These are phyloP conservation scores for Helenozyma rhizophorensis DNA, from an alignment of 805 yeast genomes.

Conservation along the genomic window DNA sequence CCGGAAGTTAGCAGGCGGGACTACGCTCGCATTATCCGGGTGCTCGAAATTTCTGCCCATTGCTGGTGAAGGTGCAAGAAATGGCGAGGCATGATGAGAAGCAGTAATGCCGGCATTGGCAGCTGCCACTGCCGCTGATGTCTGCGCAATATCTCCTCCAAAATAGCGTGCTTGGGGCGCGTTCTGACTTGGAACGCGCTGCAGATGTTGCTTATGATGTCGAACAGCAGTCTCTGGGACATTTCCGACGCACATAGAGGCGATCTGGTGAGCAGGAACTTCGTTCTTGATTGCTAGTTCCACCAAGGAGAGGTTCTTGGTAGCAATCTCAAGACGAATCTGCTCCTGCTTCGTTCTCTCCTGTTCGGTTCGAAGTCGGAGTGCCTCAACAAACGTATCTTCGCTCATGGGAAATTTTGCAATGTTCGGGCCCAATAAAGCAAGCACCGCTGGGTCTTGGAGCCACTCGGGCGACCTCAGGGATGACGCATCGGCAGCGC, in stretches of 20 bases:
- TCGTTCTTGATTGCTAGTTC: conserved; percentile 56
- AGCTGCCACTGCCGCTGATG: neutral
- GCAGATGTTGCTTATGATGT: neutral
- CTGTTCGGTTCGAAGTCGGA: conserved; percentile 62
- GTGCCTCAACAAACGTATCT: conserved; percentile 51
- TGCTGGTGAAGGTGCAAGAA: conserved; percentile 5
- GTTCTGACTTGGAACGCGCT: too few relatives aligned
- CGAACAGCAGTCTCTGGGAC: conserved; percentile 10
- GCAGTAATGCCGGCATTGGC: conserved; percentile 1
- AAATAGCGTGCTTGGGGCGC: neutral
- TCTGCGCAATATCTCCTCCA: neutral
- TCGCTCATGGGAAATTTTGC: conserved; percentile 55
- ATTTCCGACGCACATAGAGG: conserved; percentile 48
- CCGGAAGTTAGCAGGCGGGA: conserved; percentile 31
- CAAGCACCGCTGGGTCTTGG: conserved; percentile 18
- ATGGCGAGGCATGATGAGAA: conserved; percentile 6
- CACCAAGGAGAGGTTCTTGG: conserved; percentile 57
- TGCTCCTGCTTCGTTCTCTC: conserved; percentile 81
- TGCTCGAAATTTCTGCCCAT: conserved; percentile 13
- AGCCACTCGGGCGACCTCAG: neutral
- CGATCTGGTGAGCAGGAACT: conserved; percentile 61
- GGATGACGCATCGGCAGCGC: neutral
- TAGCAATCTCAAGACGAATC: conserved; percentile 60
- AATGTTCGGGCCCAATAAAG: conserved; percentile 51
- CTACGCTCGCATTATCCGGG: conserved; percentile 24